These are phyloP conservation scores for Cryptosporidium parvum DNA, from an alignment of 169 alveolate species.

Conservation along the genomic window DNA sequence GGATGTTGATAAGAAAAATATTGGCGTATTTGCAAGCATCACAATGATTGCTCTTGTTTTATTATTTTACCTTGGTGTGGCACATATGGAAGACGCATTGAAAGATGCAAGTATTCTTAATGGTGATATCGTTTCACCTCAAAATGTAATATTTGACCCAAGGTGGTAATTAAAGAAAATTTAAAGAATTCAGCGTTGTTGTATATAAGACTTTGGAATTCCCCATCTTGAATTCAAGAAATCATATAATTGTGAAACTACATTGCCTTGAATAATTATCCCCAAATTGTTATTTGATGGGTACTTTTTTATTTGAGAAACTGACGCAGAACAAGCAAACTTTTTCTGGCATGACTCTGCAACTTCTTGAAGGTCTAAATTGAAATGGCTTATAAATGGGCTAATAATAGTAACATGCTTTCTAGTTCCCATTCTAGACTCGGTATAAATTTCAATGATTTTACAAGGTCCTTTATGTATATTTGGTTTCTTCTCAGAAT, in stretches of 20 bases:
- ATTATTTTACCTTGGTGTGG: constrained; percentile 66
- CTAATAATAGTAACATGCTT: constrained; percentile 65
- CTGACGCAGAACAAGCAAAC: constrained; percentile 73
- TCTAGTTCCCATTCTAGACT: constrained; percentile 62
- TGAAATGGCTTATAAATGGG: constrained; percentile 58
- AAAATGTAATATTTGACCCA: constrained; percentile 58
- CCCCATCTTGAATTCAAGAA: constrained; percentile 57
- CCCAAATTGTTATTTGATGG: constrained; percentile 39
- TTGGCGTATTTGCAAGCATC: constrained; percentile 71
- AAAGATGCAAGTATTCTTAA: constrained; percentile 60
- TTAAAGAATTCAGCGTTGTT: background rate
- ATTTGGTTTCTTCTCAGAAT: constrained; percentile 9
- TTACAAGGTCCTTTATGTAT: constrained; percentile 48
- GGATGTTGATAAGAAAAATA: constrained; percentile 65
- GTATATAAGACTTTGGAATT: constrained; percentile 60
- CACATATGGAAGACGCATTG: constrained; percentile 75
- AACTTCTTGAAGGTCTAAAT: constrained; percentile 40
- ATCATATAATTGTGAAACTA: constrained; percentile 4
- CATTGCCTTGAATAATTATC: constrained; percentile 68
- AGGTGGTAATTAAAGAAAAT: constrained; percentile 23
- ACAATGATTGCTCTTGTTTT: constrained; percentile 71
- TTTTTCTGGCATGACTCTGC: constrained; percentile 66
- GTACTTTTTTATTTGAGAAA: constrained; percentile 49
- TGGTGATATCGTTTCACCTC: constrained; percentile 60
- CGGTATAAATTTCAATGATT: constrained; percentile 41